These are phyloP conservation scores for Paracorniculantispora psalliotae DNA, from an alignment of 2,329 filamentous ascomycete species.

Conservation along the genomic window DNA sequence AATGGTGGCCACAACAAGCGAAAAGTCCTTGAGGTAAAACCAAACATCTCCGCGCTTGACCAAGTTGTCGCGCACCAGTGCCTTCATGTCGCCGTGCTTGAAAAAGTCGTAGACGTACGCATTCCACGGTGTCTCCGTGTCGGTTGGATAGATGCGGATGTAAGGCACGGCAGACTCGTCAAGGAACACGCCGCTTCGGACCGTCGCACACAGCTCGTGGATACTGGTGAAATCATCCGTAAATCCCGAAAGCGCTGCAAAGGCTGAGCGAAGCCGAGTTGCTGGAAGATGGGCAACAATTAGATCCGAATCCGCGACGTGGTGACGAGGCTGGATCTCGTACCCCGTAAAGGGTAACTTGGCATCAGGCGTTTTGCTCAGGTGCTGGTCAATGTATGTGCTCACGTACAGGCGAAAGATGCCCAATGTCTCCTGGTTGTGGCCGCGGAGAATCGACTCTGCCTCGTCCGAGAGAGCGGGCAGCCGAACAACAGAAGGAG, in stretches of 20 bases:
- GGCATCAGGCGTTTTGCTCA: slow-evolving; percentile 45
- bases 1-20: slow-evolving; percentile 62
- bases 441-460: slow-evolving; percentile 48
- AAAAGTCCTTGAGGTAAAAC: slow-evolving; percentile 47
- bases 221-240: slow-evolving; percentile 60
- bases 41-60: slow-evolving; percentile 64
- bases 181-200: slow-evolving; percentile 65
- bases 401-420: slow-evolving; percentile 66
- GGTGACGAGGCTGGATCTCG: slow-evolving; percentile 13
- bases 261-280: slow-evolving; percentile 57
- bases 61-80: slow-evolving; percentile 49
- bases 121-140: slow-evolving; percentile 51
- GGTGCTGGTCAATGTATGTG: slow-evolving; percentile 63
- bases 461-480: slow-evolving; percentile 56
- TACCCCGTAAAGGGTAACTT: slow-evolving; percentile 51
- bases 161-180: slow-evolving; percentile 70
- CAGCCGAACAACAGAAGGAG: slow-evolving; percentile 61
- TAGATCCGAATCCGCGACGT: no score
- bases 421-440: slow-evolving; percentile 61
- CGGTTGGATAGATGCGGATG: slow-evolving; percentile 55
- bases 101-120: slow-evolving; percentile 73
- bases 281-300: slow-evolving; percentile 27
- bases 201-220: slow-evolving; percentile 60
- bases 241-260: slow-evolving; percentile 66
- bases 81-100: slow-evolving; percentile 59